Base-by-base conservation (phyloP, 371 early-diverging fungal species). In the Zancudomyces culisetae region DNA sequence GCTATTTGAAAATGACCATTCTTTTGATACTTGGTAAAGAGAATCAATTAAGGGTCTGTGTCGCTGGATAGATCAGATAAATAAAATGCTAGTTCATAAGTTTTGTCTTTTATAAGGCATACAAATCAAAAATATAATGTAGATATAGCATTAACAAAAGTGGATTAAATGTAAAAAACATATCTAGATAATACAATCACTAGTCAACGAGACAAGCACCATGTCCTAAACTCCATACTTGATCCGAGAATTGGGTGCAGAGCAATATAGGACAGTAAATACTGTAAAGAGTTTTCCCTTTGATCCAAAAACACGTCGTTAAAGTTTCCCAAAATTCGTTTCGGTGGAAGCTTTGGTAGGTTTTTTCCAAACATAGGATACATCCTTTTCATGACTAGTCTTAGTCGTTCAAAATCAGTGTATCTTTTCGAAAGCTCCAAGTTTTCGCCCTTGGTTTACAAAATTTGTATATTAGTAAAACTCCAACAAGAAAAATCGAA, bases 191-290 rank as follows among this genome's bases (percentile, higher is more conserved):
- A n/a, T n/a, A n/a, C n/a, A n/a, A n/a, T n/a, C n/a, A n/a, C n/a
- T n/a, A n/a, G n/a, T n/a, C n/a, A n/a, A n/a, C n/a, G n/a, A n/a
- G n/a, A n/a, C n/a, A 40, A n/a, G 47, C 29, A 52, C 53, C 53
- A 52, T 3, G 13, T 2, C 41, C 41, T 26, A 10, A 43, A n/a
- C n/a, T 43, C 29, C 2, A 20, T 3, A 22, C 53, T 52, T 3
- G 53, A 24, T 19, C 53, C 53, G 23, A 52, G 48, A 46, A 52
- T 21, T 12, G 45, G 53, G 19, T 52, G 53, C 6, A 43, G 24
- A n/a, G n/a, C 27, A 3, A 52, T 42, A 42, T 45, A 43, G 2
- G 45, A 26, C 2, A 52, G 2, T 19, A 52, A 52, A 39, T 52
- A 52, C 43, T 52, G 53, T 2, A 52, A 21, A 26, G 45, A 23